Base-by-base conservation (phyloP, 1,139 yeast species). In the Lodderomyces orthopsilosis region DNA sequence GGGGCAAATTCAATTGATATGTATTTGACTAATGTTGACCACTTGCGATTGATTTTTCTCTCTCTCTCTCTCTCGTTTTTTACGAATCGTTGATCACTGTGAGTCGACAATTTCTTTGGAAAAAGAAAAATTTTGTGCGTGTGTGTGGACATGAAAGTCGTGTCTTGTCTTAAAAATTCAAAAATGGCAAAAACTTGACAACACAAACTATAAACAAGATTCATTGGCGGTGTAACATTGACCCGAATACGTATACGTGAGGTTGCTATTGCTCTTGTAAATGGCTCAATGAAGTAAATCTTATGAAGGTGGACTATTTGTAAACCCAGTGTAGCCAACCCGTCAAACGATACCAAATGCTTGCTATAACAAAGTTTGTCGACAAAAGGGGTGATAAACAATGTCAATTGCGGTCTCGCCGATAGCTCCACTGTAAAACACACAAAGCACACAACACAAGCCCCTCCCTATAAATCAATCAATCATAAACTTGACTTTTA, bases 181-280 rank as follows among this genome's bases (percentile, higher is more conserved):
- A 34, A 19, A 34, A n/a, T 19, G 32, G 33, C 28, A 39, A 41
- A 40, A 42, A 32, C 21, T 43, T 45, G 47, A 38, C 47, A 45
- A 45, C 47, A 42, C 46, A 42, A 45, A 45, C 41, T 36, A 40
- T 40, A 45, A 45, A 45, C 45, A 42, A 39, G 36, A 35, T 32
- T 36, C 15, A 15, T n/a, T 15, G 19, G 34, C 17, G 19, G 27
- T 24, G 27, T 24, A 24, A 24, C 27, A 24, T 24, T 24, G n/a
- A n/a, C n/a, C n/a, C n/a, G n/a, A n/a, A n/a, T n/a, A n/a, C n/a
- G n/a, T n/a, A n/a, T n/a, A n/a, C n/a, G n/a, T n/a, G n/a, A n/a
- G n/a, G n/a, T n/a, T n/a, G n/a, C n/a, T n/a, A n/a, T n/a, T n/a
- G n/a, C 15, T n/a, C 15, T 27, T 27, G 32, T 13, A 13, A 27